Percentiles rank a stretch among this genome's conserved stretches.
phyloP scores from a whole-genome alignment of 164 flowering plant genomes.

The Aristolochia fimbriata region DNA sequence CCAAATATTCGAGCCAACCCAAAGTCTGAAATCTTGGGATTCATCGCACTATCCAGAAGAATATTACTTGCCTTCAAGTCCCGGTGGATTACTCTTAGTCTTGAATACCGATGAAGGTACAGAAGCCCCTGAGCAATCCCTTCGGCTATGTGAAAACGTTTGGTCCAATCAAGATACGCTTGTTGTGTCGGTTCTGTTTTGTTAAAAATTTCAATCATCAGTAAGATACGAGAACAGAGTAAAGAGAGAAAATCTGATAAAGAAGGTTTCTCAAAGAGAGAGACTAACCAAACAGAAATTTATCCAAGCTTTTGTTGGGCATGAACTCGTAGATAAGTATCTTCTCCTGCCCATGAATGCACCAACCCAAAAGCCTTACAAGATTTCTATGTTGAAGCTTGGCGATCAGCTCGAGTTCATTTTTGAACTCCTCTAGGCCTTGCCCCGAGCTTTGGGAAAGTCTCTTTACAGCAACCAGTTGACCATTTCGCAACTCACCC shows the following conservation, averaged over 20 bases:
- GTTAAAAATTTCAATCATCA: not conserved
- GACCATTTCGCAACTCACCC: not conserved
- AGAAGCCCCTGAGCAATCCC: slow-evolving; percentile 54
- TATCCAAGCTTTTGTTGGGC: slow-evolving; percentile 72
- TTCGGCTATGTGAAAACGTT: slow-evolving; percentile 17
- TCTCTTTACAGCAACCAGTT: slow-evolving; percentile 2
- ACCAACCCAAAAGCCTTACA: slow-evolving; percentile 60
- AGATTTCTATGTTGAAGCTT: slow-evolving; percentile 68
- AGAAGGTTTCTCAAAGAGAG: not conserved
- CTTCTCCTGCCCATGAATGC: slow-evolving; percentile 60
- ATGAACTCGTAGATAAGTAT: slow-evolving; percentile 63
- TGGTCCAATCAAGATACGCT: slow-evolving; percentile 14
- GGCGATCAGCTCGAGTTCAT: slow-evolving; percentile 1
- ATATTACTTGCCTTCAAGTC: slow-evolving; percentile 55
- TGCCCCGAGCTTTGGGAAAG: slow-evolving; percentile 3
- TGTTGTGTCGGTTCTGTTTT: slow-evolving; percentile 18
- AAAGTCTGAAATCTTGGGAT: slow-evolving; percentile 45
- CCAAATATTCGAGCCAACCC: slow-evolving; percentile 40
- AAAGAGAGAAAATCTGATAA: not conserved
- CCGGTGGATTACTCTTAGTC: slow-evolving; percentile 39
- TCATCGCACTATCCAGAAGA: slow-evolving; percentile 33
- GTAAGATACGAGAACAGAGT: not conserved
- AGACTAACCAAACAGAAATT: slow-evolving; percentile 42
- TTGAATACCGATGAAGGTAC: slow-evolving; percentile 55
- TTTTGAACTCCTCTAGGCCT: slow-evolving; percentile 7